Conservation (phyloP, 805 yeast species). For the Ogataea minuta region DNA sequence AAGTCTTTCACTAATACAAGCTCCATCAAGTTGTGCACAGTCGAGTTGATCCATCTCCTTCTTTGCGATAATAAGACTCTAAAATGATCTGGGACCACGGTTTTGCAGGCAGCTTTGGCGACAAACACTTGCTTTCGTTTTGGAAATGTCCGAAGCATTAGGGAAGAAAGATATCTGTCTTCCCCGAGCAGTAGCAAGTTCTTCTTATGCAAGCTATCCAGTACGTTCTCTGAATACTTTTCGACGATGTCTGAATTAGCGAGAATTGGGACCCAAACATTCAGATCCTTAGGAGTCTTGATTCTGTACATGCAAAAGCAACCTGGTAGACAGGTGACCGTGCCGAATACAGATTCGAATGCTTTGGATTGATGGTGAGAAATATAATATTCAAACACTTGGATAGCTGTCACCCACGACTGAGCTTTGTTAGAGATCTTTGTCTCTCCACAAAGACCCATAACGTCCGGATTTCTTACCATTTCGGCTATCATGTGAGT, state of each 20-base stretch:
- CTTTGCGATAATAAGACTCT: slow-evolving; percentile 82
- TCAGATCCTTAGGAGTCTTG: slow-evolving; percentile 79
- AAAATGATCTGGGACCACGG: slow-evolving; percentile 83
- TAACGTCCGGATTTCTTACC: slow-evolving; percentile 79
- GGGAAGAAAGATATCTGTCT: slow-evolving; percentile 79
- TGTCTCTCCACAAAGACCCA: slow-evolving; percentile 96
- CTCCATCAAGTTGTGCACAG: slow-evolving; percentile 90
- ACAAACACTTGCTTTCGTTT: slow-evolving; percentile 83
- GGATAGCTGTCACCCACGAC: slow-evolving; percentile 90
- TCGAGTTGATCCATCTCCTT: slow-evolving; percentile 96
- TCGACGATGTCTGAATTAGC: slow-evolving; percentile 94
- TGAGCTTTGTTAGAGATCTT: slow-evolving; percentile 79
- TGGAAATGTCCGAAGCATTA: slow-evolving; percentile 88
- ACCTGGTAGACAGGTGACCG: slow-evolving; percentile 94
- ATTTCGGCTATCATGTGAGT: slow-evolving; percentile 89
- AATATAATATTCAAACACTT: slow-evolving; percentile 89
- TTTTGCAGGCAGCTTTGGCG: slow-evolving; percentile 89
- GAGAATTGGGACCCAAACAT: slow-evolving; percentile 90
- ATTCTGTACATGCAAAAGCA: slow-evolving; percentile 92
- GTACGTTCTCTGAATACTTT: slow-evolving; percentile 82
- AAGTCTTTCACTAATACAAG: slow-evolving; percentile 78
- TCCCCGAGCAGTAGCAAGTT: slow-evolving; percentile 85
- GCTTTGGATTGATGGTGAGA: slow-evolving; percentile 95
- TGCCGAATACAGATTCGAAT: slow-evolving; percentile 91
- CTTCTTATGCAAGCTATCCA: slow-evolving; percentile 81